phyloP scores from a whole-genome alignment of 2,329 filamentous ascomycete genomes.

The Zarea fungicola region DNA sequence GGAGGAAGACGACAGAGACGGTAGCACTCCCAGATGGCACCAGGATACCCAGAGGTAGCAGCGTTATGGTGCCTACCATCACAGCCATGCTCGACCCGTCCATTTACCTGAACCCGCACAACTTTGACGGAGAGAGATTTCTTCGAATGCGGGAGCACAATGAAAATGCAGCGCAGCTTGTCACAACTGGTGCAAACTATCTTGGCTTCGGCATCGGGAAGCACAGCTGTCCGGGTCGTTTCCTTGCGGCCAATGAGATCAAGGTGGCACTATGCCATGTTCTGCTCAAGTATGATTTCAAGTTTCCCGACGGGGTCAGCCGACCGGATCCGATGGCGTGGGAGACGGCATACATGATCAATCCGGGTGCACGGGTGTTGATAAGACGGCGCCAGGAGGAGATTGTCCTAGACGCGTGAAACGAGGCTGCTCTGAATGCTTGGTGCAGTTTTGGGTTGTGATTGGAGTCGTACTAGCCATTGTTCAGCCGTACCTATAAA shows the following conservation, averaged over 20 bases:
- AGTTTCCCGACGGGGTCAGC: not conserved
- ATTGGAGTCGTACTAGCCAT: no score
- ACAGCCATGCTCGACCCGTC: not conserved
- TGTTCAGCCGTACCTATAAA: not conserved
- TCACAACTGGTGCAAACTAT: not conserved
- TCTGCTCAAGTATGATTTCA: slow-evolving; percentile 1
- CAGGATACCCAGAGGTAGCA: not conserved
- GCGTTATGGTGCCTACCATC: not conserved
- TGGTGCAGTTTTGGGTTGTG: not conserved
- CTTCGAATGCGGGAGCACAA: slow-evolving; percentile 4
- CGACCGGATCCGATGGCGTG: not conserved
- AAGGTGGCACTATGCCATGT: slow-evolving; percentile 1
- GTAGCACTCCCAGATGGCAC: not conserved
- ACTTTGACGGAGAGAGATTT: slow-evolving; percentile 5
- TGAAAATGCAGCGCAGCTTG: not conserved
- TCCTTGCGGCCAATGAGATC: slow-evolving; percentile 3
- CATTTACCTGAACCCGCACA: slow-evolving; percentile 1
- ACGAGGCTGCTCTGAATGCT: not conserved
- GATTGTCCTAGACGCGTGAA: not conserved
- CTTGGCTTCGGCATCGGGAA: slow-evolving; percentile 3
- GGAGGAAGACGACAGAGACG: not conserved
- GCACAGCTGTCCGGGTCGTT: not conserved
- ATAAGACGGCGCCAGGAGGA: not conserved
- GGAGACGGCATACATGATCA: not conserved
- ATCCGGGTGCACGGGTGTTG: not conserved